Base-by-base conservation (phyloP, 768 basidiomycete genomes). In the Leucocoprinus sp. region DNA sequence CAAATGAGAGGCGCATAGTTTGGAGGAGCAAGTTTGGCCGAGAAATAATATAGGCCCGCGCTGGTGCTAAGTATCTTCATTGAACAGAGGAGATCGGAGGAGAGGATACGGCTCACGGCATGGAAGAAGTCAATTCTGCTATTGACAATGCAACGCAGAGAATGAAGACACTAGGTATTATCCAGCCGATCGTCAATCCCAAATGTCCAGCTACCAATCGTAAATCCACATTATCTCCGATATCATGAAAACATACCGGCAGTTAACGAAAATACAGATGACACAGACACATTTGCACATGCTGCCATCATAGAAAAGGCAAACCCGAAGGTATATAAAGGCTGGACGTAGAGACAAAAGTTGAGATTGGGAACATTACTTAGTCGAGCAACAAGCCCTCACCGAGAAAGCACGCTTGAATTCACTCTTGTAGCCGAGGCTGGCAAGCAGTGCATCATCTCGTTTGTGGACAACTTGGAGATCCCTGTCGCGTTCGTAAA, bases 11-110 rank as follows among this genome's bases (percentile, higher is more conserved):
- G 69, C 2, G 78, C 70, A 45, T 78, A 76, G 54, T 71, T 67
- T 5, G 70, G 69, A 1, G 82, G 80, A 2, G 84, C 84, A 37
- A 87, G 60, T 55, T 82, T 85, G 0, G 84, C 80, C 2, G 84
- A 81, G 60, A 85, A 86, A 58, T 85, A 87, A 58, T 86, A 86
- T 14, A 87, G 65, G 0, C 84, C 84, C 5, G 84, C 84, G 50
- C 84, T 86, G 18, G 84, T 87, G 42, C 84, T 86, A 18, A 14
- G 15, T 5, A 4, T 22, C 2, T 8, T 15, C 9, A 9, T 22
- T 12, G 9, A 14, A 33, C 3, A 21, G 8, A n/a, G 23, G 6
- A 12, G 9, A 33, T 24, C 8, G 21, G 26, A 27, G 2, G 17
- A 17, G 33, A 31, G 11, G 14, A 12, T 28, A 5, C 14, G 37